Evolutionary conservation across 2,329 filamentous ascomycete genomes (phyloP).

Genomic region (Cercospora citrullina): DNA sequence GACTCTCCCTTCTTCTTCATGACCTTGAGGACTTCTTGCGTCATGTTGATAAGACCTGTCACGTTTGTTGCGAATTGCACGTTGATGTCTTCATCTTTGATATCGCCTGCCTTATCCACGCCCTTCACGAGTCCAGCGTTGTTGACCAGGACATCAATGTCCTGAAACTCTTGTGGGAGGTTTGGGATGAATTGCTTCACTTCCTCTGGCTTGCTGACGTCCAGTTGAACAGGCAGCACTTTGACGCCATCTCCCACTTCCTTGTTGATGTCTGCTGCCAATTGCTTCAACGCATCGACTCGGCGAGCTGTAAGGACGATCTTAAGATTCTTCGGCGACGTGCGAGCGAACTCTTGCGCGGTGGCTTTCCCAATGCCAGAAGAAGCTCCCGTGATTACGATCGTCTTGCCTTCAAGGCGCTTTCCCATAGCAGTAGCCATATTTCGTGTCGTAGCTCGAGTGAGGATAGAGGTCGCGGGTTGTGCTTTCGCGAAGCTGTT

Average conservation of each 20-base stretch:
- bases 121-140: conserved; percentile 93
- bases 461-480: background rate
- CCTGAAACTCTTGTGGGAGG: conserved; percentile 77
- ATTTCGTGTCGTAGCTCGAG: conserved; percentile 38
- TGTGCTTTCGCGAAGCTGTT: conserved; percentile 7
- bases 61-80: conserved; percentile 93
- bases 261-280: conserved; percentile 72
- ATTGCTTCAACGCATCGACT: conserved; percentile 71
- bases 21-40: conserved; percentile 81
- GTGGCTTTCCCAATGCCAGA: conserved; percentile 83
- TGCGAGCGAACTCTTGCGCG: conserved; percentile 91
- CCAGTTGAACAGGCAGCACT: conserved; percentile 78
- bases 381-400: conserved; percentile 87
- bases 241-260: conserved; percentile 79
- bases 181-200: conserved; percentile 69
- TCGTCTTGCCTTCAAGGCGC: conserved; percentile 89
- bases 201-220: conserved; percentile 78
- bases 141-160: conserved; percentile 88
- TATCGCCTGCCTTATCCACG: conserved; percentile 80
- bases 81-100: conserved; percentile 77
- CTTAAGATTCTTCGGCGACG: conserved; percentile 74
- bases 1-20: conserved; percentile 67
- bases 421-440: conserved; percentile 72
- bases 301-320: conserved; percentile 88
- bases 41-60: conserved; percentile 93